Base-by-base conservation (phyloP, 2,329 filamentous ascomycete species). In the Rutstroemia sp. region DNA sequence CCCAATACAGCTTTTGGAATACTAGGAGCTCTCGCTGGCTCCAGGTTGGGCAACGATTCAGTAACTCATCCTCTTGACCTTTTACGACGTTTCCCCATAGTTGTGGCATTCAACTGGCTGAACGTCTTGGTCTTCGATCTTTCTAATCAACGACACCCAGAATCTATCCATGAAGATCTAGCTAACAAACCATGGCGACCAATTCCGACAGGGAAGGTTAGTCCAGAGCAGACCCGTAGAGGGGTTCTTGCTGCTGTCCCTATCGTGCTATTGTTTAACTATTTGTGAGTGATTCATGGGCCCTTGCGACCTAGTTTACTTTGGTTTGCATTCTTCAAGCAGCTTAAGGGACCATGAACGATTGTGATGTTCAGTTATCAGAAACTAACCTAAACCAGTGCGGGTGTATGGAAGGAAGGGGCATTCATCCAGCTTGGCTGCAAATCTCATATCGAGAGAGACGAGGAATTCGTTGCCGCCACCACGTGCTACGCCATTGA, bases 111-210 rank as follows among this genome's bases (percentile, higher is more conserved):
- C 44, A 45, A 19, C 34, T 68, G 61, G 63, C 51, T 58, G 37
- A 69, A 62, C 54, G 54, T 68, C 12, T 59, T 69, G 37, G 37
- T 66, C 39, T 67, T 69, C 58, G 61, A 66, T 45, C 51, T 69
- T 17, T 56, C 61, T n/a, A 70, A 70, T 56, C 68, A 70, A 50
- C 58, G 63, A 16, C 59, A 51, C 3, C 55, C 61, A 14, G 57
- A 61, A 14, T 68, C 67, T 10, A 53, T 70, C 3, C 16, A 58
- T 6, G 68, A 70, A 53, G 68, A 70, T 48, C 12, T 27, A 3
- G 23, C 68, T 23, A 70, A 70, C 56, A 70, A 70, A 51, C 64
- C 67, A 2, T 71, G 68, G 68, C 61, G 69, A 0, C 67, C 68
- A 1, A 61, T 69, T 14, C 65, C 67, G 1, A 57, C 64, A 4